Base-by-base conservation (phyloP, 129 eudicot genomes). In the Escallonia herrerae region DNA sequence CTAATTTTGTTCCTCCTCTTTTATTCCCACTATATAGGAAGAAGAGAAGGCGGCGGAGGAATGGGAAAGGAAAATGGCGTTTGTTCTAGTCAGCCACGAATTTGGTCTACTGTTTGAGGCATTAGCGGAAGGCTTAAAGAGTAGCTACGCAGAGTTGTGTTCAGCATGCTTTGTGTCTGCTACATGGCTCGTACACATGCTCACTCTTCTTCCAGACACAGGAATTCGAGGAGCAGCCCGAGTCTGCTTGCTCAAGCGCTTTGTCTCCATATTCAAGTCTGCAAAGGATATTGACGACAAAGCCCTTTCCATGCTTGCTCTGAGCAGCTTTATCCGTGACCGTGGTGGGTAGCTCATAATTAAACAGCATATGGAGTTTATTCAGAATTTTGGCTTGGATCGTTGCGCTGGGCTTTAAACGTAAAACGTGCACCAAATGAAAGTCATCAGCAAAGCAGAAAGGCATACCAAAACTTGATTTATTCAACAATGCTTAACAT, bases 41-140 rank as follows among this genome's bases (percentile, higher is more conserved):
- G 96, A 89, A 33, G 96, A 82, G 81, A 80, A 80, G 64, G 85
- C 80, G 46, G 86, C 85, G 7, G 76, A 82, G 48, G 85, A 82
- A 66, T 89, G 96, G 96, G 96, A 89, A 63, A 73, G 68, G 68
- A 89, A 78, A 73, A 80, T 83, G 75, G 96, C 93, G 33, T 85
- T 63, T 76, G 87, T 76, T 39, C 75, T 89, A 14, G 94, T 82
- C 50, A 85, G 81, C 82, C 93, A 89, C 75, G 96, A 85, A 45
- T 64, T 43, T 5, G 96, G 96, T 46, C 56, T 83, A 63, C 58
- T 89, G 43, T 89, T 89, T 58, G 90, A 89, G 78, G 94, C 90
- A 37, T 76, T 89, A 44, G 83, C 90, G 40, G 90, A 80, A 68
- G 96, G 93, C 42, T 45, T 89, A 43, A 85, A 76, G 53, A 85